Evolutionary conservation across 805 yeast genomes (phyloP), one percentile per base, ranked within the genome.

Genomic region (Pichia exigua): DNA sequence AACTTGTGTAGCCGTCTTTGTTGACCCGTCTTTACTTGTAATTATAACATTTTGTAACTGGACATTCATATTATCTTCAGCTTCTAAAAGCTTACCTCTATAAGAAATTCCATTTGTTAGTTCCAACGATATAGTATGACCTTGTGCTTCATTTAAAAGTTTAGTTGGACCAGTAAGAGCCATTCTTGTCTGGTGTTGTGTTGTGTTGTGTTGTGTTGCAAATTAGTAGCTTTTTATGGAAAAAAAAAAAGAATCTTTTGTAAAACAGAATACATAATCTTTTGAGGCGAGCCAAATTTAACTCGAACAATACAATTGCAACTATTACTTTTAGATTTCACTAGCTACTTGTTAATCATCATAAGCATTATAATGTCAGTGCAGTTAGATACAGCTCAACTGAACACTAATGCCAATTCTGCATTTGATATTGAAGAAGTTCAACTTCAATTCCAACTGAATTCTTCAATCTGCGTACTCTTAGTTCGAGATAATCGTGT

Each of bases 31-130:
- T 44, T 82, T 71, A 27, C 82, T 79, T 0, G 97, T 91, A 46
- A 86, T 82, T 1, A 85, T 79, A 42, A 86, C 95, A 63, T 92
- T 96, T 56, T 79, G 73, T 47, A 92, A 68, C 54, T 91, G 95
- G 26, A 92, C 81, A 65, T 92, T 92, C 98, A 92, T 94, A 66
- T 85, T 91, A 61, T 92, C 98, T 69, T 92, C 97, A 45, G 75
- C 83, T 62, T 86, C 96, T 4, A 85, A 65, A 45, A 92, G 75
- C 64, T 85, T 89, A 2, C 99, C 99, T 39, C 95, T 75, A 64
- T 92, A 92, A 0, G 86, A 79, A 56, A 86, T 91, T 2, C 98
- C 98, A 0, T 90, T 82, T 26, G 79, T 78, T 48, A 92, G 77
- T 65, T 92, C 99, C 18, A 92, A 65, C 1, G 95, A 81, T 10